Base-by-base conservation (phyloP, 2,329 filamentous ascomycete species). In the Emericellopsis atlantica region DNA sequence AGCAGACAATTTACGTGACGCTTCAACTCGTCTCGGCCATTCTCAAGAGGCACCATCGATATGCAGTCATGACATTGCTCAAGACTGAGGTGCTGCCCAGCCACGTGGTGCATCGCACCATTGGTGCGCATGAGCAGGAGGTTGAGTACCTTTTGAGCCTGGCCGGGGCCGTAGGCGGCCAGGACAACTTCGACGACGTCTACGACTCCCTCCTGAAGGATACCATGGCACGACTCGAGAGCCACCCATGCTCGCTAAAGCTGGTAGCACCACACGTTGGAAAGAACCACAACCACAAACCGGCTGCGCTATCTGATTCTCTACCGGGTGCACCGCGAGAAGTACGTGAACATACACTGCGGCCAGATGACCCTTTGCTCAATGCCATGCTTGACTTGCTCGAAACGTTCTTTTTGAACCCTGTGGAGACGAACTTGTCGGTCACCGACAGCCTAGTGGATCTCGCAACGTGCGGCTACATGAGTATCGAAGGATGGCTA, bases 401-500 rank as follows among this genome's bases (percentile, higher is more conserved):
- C 10, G 73, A 81, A 36, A 80, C 72, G 0, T 98, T 96, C 53
- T 87, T 95, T 50, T 73, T 85, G 5, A 98, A 98, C 51, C 81
- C 87, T 3, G 79, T 96, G 3, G 87, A 95, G 50, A 89, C 84
- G 3, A 98, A 98, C 50, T 65, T 98, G 4, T 84, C 83, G 0
- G 69, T 95, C 2, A 96, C 90, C 0, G 85, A 93, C 51, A 75
- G 84, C 1, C 69, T 96, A 35, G 74, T 93, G 23, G 83, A 86
- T 48, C 68, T 98, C 33, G 84, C 84, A 10, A 79, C 84, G 1
- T 96, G 92, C 50, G 84, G 87, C 6, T 84, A 85, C 46, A 81
- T 95, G 54, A 78, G 80, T 16, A 70, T 95, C 11, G 87, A 95
- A 53, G 84, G 84, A n/a, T 98, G 92, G 90, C 66, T 96, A 24